phyloP scores from a whole-genome alignment of 164 flowering plant species.

The Magnolia sinica region DNA sequence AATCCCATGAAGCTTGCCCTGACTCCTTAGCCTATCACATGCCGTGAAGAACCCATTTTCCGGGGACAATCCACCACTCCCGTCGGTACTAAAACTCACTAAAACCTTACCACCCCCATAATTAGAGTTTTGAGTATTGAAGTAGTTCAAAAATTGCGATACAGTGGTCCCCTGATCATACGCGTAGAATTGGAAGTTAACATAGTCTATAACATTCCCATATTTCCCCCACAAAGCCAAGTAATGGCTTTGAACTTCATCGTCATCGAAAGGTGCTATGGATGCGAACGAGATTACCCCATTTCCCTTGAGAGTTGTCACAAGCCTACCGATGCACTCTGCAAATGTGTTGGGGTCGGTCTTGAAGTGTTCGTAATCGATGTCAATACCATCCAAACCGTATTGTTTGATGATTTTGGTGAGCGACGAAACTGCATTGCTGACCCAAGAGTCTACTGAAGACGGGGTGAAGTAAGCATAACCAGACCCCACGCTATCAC shows the following conservation, averaged over 20 bases:
- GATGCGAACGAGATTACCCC: conserved; percentile 47
- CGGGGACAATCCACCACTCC: conserved; percentile 45
- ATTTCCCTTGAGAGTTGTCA: conserved; percentile 31
- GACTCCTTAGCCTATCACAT: conserved; percentile 35
- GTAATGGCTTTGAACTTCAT: conserved; percentile 45
- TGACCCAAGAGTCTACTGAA: conserved; percentile 51
- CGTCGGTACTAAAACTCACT: conserved; percentile 39
- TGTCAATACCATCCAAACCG: conserved; percentile 49
- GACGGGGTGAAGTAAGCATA: conserved; percentile 41
- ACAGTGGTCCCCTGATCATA: conserved; percentile 45
- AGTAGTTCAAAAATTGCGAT: conserved; percentile 39
- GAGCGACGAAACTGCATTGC: conserved; percentile 60
- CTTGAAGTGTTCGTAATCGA: conserved; percentile 52
- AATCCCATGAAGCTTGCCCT: conserved; percentile 41
- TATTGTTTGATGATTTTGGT: conserved; percentile 41
- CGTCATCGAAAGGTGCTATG: conserved; percentile 50
- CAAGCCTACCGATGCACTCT: conserved; percentile 44
- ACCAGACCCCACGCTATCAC: conserved; percentile 29
- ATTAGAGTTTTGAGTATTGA: conserved; percentile 31
- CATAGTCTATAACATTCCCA: conserved; percentile 46
- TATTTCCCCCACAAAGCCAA: conserved; percentile 42
- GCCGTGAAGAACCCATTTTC: conserved; percentile 49
- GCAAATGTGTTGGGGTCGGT: conserved; percentile 38
- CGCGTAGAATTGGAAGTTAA: conserved; percentile 61
- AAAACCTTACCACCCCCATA: conserved; percentile 45